These are phyloP conservation scores for Globisporangium lucens DNA, from an alignment of 352 stramenopile genomes.

Conservation along the genomic window DNA sequence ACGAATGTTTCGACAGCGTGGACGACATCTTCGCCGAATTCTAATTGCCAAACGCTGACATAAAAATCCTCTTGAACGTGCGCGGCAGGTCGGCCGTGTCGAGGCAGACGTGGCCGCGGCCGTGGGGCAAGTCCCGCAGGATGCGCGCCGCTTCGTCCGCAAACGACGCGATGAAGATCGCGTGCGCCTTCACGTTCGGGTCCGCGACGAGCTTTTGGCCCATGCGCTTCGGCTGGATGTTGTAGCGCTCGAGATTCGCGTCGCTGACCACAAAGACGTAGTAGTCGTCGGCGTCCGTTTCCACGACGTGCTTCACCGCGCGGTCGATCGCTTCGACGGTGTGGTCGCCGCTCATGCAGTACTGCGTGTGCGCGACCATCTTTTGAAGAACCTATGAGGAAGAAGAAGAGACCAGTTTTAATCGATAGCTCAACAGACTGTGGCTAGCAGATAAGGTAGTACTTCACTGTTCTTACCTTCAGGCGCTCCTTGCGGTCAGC, in stretches of 20 bases:
- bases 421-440: neutral
- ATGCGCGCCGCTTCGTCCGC: slow-evolving; percentile 76
- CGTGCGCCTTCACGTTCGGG: slow-evolving; percentile 61
- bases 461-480: slow-evolving; percentile 20
- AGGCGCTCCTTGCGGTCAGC: slow-evolving; percentile 88
- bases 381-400: slow-evolving; percentile 72
- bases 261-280: slow-evolving; percentile 95
- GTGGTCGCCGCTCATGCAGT: slow-evolving; percentile 91
- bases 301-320: slow-evolving; percentile 66
- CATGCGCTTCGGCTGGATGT: slow-evolving; percentile 59
- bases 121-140: slow-evolving; percentile 51
- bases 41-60: slow-evolving; percentile 40
- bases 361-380: slow-evolving; percentile 95
- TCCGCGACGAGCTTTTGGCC: slow-evolving; percentile 53
- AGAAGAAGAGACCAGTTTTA: neutral
- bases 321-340: slow-evolving; percentile 91
- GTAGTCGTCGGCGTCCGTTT: slow-evolving; percentile 66
- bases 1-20: too few species aligned
- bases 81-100: slow-evolving; percentile 74
- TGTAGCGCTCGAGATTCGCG: slow-evolving; percentile 94
- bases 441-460: neutral
- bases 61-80: slow-evolving; percentile 87
- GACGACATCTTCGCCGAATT: neutral
- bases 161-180: slow-evolving; percentile 85
- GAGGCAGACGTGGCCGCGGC: slow-evolving; percentile 74